Evolutionary conservation across 2,329 filamentous ascomycete genomes (phyloP).

Genomic region (Talaromyces sp.): DNA sequence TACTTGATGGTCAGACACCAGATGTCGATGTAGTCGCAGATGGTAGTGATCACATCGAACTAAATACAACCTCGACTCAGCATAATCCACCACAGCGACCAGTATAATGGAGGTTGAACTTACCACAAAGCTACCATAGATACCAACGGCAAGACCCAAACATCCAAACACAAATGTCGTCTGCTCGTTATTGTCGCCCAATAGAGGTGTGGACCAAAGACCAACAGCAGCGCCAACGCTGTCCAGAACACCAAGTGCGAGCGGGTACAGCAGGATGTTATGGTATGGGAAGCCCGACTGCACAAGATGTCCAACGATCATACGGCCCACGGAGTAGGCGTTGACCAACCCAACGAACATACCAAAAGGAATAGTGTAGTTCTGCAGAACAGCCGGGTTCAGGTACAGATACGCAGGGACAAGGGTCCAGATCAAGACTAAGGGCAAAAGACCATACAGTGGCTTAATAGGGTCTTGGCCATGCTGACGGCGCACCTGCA

Average conservation of each 20-base stretch:
- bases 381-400: constrained; percentile 78
- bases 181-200: constrained; percentile 80
- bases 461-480: constrained; percentile 68
- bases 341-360: constrained; percentile 89
- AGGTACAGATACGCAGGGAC: constrained; percentile 79
- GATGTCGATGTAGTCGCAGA: constrained; percentile 97
- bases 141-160: constrained; percentile 78
- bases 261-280: constrained; percentile 79
- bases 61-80: constrained; percentile 31
- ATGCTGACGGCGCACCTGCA: constrained; percentile 74
- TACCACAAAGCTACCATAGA: constrained; percentile 95
- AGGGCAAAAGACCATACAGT: constrained; percentile 80
- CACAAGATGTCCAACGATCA: constrained; percentile 92
- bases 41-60: constrained; percentile 92
- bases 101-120: constrained; percentile 25
- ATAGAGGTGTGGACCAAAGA: constrained; percentile 67
- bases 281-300: constrained; percentile 86
- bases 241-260: constrained; percentile 78
- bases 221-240: constrained; percentile 71
- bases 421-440: constrained; percentile 75
- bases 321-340: constrained; percentile 91
- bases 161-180: constrained; percentile 89
- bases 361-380: constrained; percentile 85
- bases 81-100: too few species aligned
- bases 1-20: constrained; percentile 99